phyloP scores from a whole-genome alignment of 129 eudicot genomes.

The Pittosporum tobira region DNA sequence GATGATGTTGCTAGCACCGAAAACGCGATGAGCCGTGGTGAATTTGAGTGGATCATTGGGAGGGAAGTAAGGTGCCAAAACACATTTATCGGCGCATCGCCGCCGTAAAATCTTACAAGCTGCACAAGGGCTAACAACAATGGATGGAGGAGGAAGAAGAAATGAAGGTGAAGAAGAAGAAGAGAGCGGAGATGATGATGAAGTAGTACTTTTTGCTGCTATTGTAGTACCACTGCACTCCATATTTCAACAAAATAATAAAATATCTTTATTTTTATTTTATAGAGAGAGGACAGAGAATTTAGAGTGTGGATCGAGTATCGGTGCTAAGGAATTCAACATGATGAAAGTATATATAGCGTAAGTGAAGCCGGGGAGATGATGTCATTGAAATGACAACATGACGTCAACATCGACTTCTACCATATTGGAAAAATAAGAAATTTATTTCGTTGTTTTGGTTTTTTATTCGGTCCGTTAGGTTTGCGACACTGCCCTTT shows the following conservation, averaged over 20 bases:
- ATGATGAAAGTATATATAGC: constrained; percentile 14
- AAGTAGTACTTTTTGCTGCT: background rate
- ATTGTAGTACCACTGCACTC: constrained; percentile 10
- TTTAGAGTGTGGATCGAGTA: background rate
- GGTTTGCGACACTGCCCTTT: constrained; percentile 4
- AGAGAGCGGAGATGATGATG: constrained; percentile 10
- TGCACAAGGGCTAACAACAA: constrained; percentile 45
- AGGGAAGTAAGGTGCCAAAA: constrained; percentile 69
- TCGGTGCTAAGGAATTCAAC: constrained; percentile 2
- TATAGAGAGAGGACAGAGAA: background rate
- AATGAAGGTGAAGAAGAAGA: constrained; percentile 14
- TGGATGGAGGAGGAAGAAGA: constrained; percentile 2
- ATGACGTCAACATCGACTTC: background rate
- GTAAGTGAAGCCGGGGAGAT: background rate
- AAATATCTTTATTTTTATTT: background rate
- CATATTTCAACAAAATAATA: background rate
- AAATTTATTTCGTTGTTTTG: background rate
- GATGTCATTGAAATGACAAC: background rate
- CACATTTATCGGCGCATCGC: constrained; percentile 55
- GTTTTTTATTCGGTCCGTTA: background rate
- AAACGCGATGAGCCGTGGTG: constrained; percentile 63
- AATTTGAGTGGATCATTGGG: constrained; percentile 62
- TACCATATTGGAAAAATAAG: background rate
- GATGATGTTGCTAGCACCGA: constrained; percentile 73
- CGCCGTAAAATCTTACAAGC: constrained; percentile 66